A percentile compares a stretch with the other conserved stretches of the same genome.
Conservation (phyloP, 1,284 basidiomycete genomes). For the Boletus smithii region DNA sequence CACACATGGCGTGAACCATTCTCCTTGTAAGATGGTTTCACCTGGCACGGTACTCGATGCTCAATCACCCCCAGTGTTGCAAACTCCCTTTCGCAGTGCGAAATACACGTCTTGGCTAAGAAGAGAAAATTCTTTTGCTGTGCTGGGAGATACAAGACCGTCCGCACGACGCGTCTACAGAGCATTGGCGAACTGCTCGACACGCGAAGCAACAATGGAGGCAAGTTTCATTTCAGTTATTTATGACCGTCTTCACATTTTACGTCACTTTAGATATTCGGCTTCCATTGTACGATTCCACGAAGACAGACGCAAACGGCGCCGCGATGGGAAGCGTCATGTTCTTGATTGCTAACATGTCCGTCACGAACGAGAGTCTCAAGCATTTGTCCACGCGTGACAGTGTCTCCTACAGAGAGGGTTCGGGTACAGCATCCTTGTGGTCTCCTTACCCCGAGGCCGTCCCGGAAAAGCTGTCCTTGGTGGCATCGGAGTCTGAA, state of each 20-base stretch:
- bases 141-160: constrained; percentile 25
- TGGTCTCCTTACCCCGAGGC: constrained; percentile 20
- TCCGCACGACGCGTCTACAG: constrained; percentile 31
- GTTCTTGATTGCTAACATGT: constrained; percentile 24
- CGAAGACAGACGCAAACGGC: constrained; percentile 27
- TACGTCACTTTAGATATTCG: constrained; percentile 30
- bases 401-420: constrained; percentile 17
- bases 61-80: constrained; percentile 19
- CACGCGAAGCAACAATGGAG: constrained; percentile 28
- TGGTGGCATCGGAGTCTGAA: constrained; percentile 22
- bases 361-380: constrained; percentile 16
- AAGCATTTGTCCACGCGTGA: constrained; percentile 18
- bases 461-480: constrained; percentile 24
- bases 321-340: constrained; percentile 26
- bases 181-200: constrained; percentile 25
- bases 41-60: neutral
- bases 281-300: constrained; percentile 35
- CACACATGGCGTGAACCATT: constrained; percentile 31
- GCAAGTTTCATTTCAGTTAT: constrained; percentile 32
- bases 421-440: constrained; percentile 11
- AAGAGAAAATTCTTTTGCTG: constrained; percentile 31
- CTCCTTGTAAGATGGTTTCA: constrained; percentile 22
- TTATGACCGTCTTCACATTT: constrained; percentile 29
- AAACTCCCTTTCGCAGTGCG: constrained; percentile 25
- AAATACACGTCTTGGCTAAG: constrained; percentile 28